phyloP scores from a whole-genome alignment of 108 stramenopile species.

The Fistulifera pelliculosa region DNA sequence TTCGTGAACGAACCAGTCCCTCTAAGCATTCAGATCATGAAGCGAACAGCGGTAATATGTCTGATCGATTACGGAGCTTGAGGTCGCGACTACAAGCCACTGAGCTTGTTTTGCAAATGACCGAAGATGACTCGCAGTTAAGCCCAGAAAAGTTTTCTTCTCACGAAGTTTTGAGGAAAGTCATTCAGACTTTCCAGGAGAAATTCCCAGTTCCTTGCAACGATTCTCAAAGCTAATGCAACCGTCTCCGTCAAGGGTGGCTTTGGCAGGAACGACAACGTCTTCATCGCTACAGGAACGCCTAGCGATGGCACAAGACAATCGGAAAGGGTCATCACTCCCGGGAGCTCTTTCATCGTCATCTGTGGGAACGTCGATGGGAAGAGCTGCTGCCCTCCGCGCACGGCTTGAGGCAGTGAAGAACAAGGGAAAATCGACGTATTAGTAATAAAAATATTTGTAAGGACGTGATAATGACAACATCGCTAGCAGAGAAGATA shows the following conservation, averaged over 20 bases:
- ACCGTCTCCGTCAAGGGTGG: background rate
- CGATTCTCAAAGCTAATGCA: background rate
- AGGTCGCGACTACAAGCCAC: constrained; percentile 35
- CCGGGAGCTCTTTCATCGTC: constrained; percentile 7
- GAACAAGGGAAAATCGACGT: background rate
- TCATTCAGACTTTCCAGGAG: background rate
- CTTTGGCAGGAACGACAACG: background rate
- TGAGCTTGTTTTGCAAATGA: constrained; percentile 15
- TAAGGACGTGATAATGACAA: too few species aligned
- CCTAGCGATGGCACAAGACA: constrained; percentile 28
- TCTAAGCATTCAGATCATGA: background rate
- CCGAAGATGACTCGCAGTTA: background rate
- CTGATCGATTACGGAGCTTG: constrained; percentile 36
- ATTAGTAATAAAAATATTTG: too few species aligned
- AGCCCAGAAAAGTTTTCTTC: background rate
- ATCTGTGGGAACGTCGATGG: constrained; percentile 1
- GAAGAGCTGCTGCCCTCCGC: constrained; percentile 43
- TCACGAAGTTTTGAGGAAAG: background rate
- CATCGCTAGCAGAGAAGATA: too few species aligned
- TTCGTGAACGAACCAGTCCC: constrained; percentile 5
- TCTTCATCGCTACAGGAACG: constrained; percentile 28
- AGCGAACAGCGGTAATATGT: constrained; percentile 20
- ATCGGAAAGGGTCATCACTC: background rate
- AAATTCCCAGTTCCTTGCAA: too few species aligned
- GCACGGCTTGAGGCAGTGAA: constrained; percentile 47